Evolutionary conservation across 2,329 filamentous ascomycete species (phyloP), one percentile per base, ranked within the genome.

Genomic region (Tolypocladium cylindrosporum): DNA sequence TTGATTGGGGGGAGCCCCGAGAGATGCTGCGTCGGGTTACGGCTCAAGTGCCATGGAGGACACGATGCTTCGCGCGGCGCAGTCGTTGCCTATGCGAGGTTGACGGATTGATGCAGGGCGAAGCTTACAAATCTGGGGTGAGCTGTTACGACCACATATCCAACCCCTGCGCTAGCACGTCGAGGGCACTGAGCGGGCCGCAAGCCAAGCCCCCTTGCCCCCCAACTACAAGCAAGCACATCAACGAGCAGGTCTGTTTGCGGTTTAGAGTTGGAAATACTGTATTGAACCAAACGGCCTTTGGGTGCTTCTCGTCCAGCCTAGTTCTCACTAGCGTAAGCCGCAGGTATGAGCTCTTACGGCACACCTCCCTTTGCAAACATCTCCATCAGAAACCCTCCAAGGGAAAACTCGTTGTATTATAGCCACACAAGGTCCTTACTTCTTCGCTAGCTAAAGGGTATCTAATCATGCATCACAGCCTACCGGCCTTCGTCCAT

Each of bases 391-490:
- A 19, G 5, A 40, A 19, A 40, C 14, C 16, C 21, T 16, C 24
- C 45, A 51, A 34, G 31, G 31, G 27, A 43, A 48, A 14, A 34
- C 16, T 42, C n/a, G 8, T 39, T 34, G 21, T 21, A 34, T 54
- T 39, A 39, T 37, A 39, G 19, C 42, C 14, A 34, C 54, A 11
- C 8, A 21, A 16, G n/a, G 34, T 37, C 56, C 8, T 19, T 16
- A 8, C 57, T 40, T 31, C 34, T 36, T 48, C 40, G 55, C 55
- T 41, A 59, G 57, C 50, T 42, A 56, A 56, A 45, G 57, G 57
- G 57, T 59, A 59, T 59, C 55, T 59, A 59, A 54, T 59, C 57
- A 56, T 56, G 51, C 42, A 42, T 34, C 34, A 54, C 14, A 31
- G 50, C 54, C n/a, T 54, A 14, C 21, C n/a, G 51, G 39, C 37